Percentiles rank a stretch among this genome's conserved stretches.
Evolutionary conservation across 2,329 filamentous ascomycete genomes (phyloP).

Genomic region (Fusarium sp.): DNA sequence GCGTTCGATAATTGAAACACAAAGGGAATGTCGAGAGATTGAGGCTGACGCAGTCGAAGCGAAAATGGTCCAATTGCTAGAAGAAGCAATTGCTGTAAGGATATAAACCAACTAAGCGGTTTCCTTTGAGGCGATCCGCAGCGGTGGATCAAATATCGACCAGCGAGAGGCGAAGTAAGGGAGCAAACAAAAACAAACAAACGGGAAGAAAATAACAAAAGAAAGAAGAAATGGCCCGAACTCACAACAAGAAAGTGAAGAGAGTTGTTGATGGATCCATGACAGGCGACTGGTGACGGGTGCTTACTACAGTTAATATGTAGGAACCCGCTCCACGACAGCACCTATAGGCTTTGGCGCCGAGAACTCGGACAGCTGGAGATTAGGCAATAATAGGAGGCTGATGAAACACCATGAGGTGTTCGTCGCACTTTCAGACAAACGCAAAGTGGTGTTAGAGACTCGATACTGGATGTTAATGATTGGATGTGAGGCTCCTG

Average conservation of each 20-base stretch:
- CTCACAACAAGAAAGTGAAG: constrained; percentile 77
- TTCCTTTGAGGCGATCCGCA: constrained; percentile 22
- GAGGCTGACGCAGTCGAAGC: constrained; percentile 28
- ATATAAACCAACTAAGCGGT: constrained; percentile 31
- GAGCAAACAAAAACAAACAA: constrained; percentile 31
- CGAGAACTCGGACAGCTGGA: constrained; percentile 24
- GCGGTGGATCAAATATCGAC: constrained; percentile 34
- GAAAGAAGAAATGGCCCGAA: constrained; percentile 52
- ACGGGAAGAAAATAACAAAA: constrained; percentile 25
- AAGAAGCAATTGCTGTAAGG: constrained; percentile 12
- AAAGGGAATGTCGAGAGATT: constrained; percentile 46
- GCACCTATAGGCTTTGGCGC: constrained; percentile 42
- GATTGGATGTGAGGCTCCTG: constrained; percentile 36
- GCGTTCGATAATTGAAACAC: constrained; percentile 46
- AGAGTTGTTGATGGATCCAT: constrained; percentile 75
- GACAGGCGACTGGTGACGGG: constrained; percentile 36
- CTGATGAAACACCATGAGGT: constrained; percentile 46
- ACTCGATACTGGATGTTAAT: constrained; percentile 32
- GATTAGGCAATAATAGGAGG: constrained; percentile 41
- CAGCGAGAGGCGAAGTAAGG: constrained; percentile 40
- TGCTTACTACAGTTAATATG: constrained; percentile 45
- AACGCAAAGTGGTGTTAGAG: constrained; percentile 37
- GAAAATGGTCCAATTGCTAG: constrained; percentile 26
- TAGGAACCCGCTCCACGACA: constrained; percentile 44
- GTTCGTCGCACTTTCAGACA: constrained; percentile 46